Evolutionary conservation across 2,329 filamentous ascomycete genomes (phyloP).

Genomic region (Tolypocladium guangdongense): DNA sequence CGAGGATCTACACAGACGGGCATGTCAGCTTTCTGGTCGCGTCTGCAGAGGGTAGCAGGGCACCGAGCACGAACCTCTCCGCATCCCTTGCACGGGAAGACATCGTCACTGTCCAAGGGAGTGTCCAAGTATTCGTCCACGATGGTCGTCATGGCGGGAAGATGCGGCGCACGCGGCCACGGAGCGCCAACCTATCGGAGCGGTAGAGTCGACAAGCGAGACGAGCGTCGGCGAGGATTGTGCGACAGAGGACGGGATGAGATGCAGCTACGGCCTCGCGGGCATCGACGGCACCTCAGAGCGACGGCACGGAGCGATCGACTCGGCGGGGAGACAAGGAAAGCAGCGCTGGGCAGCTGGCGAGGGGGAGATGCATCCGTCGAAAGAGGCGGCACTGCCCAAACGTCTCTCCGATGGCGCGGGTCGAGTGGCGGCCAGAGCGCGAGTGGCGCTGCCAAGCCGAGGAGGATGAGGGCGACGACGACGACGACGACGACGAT

Average conservation of each 20-base stretch:
- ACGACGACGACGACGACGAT: neutral
- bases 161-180: neutral
- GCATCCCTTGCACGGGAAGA: constrained; percentile 86
- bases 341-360: neutral
- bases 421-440: neutral
- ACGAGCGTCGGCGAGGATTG: neutral
- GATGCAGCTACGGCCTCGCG: neutral
- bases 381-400: neutral
- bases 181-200: neutral
- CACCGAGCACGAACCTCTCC: constrained; percentile 56
- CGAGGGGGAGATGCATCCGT: neutral
- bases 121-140: constrained; percentile 54
- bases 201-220: neutral
- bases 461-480: neutral
- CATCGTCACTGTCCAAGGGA: constrained; percentile 67
- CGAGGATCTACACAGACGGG: constrained; percentile 58
- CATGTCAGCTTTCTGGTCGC: neutral
- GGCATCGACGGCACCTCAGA: neutral
- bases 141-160: constrained; percentile 30
- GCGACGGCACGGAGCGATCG: neutral
- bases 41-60: neutral
- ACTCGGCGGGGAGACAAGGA: neutral
- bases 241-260: neutral
- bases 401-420: neutral
- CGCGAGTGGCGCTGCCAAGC: neutral